Conservation (phyloP, 768 basidiomycete species). For the Phylloporus arenicola region DNA sequence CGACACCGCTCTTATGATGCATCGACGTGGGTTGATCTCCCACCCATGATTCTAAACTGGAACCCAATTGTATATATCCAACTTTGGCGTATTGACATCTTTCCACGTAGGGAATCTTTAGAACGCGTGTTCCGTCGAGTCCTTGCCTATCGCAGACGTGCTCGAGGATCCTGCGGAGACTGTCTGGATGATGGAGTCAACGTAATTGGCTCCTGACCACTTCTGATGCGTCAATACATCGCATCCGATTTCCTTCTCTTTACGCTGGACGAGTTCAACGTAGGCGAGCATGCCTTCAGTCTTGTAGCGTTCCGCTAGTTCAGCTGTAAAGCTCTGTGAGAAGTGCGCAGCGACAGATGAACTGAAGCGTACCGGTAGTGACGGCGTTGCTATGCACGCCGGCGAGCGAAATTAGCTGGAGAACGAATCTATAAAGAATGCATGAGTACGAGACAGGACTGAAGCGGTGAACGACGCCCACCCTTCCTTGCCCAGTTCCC, state of each 20-base stretch:
- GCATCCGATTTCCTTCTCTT: slow-evolving; percentile 82
- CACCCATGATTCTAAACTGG: neutral
- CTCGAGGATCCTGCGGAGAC: slow-evolving; percentile 87
- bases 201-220: slow-evolving; percentile 93
- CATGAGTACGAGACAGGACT: neutral
- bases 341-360: neutral
- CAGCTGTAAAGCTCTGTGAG: slow-evolving; percentile 41
- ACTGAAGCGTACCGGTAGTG: slow-evolving; percentile 52
- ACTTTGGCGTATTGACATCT: neutral
- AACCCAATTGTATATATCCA: slow-evolving; percentile 4
- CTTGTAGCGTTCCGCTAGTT: slow-evolving; percentile 75
- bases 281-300: slow-evolving; percentile 91
- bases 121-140: slow-evolving; percentile 87
- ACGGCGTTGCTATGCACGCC: slow-evolving; percentile 85
- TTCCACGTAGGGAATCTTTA: slow-evolving; percentile 24
- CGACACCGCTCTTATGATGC: neutral
- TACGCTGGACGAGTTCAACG: slow-evolving; percentile 80
- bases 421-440: slow-evolving; percentile 58
- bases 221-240: slow-evolving; percentile 94
- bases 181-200: slow-evolving; percentile 78
- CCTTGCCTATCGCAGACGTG: slow-evolving; percentile 76
- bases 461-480: slow-evolving; percentile 24
- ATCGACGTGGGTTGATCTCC: slow-evolving; percentile 6
- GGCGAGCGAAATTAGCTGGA: slow-evolving; percentile 85
- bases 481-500: slow-evolving; percentile 90